phyloP scores from a whole-genome alignment of 495 filamentous ascomycete species.

The Trichoderma parareesei region DNA sequence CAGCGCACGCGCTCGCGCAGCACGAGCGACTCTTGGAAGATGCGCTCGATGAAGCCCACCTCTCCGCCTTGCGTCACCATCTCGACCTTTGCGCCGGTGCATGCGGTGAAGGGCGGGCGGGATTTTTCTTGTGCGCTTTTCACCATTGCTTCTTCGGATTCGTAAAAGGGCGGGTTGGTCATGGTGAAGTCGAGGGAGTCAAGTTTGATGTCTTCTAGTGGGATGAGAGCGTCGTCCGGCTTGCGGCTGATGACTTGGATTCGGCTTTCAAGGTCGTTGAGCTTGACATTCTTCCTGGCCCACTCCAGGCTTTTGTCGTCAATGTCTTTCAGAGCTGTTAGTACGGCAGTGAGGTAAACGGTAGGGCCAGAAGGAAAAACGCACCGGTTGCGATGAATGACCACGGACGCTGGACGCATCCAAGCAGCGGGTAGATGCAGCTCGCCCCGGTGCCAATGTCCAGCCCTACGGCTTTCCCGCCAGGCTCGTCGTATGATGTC shows the following conservation, averaged over 20 bases:
- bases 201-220: slow-evolving; percentile 46
- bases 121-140: slow-evolving; percentile 56
- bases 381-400: slow-evolving; percentile 62
- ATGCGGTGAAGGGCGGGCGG: slow-evolving; percentile 62
- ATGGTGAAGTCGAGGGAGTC: slow-evolving; percentile 75
- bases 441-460: slow-evolving; percentile 91
- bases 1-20: slow-evolving; percentile 59
- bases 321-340: slow-evolving; percentile 49
- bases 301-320: slow-evolving; percentile 62
- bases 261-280: slow-evolving; percentile 56
- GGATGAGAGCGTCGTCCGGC: slow-evolving; percentile 49
- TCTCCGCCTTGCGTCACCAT: slow-evolving; percentile 88
- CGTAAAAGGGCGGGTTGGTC: slow-evolving; percentile 93
- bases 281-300: slow-evolving; percentile 52
- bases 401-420: slow-evolving; percentile 66
- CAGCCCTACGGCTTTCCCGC: slow-evolving; percentile 56
- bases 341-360: not conserved
- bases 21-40: slow-evolving; percentile 64
- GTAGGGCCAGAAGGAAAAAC: not conserved
- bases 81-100: slow-evolving; percentile 74
- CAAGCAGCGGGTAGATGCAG: slow-evolving; percentile 83
- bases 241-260: slow-evolving; percentile 55
- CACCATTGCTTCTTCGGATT: slow-evolving; percentile 59
- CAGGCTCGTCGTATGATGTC: slow-evolving; percentile 47
- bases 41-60: slow-evolving; percentile 64